phyloP scores from a whole-genome alignment of 495 filamentous ascomycete genomes.

The Penicillium verhagenii region DNA sequence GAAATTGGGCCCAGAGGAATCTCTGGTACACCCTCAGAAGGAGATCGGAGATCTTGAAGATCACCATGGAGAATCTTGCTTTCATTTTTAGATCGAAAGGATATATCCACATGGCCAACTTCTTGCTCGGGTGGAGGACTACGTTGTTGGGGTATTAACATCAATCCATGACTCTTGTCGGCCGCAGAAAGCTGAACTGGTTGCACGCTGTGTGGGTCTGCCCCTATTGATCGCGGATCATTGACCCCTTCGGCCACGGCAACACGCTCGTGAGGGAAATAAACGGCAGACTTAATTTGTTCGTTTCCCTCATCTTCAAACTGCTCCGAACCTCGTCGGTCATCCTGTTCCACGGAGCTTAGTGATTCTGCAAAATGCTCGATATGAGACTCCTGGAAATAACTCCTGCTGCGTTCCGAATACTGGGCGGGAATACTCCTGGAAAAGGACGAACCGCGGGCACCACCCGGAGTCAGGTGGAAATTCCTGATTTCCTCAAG shows the following conservation, averaged over 20 bases:
- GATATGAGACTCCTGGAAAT: constrained; percentile 25
- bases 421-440: constrained; percentile 52
- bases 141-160: constrained; percentile 34
- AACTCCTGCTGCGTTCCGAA: constrained; percentile 34
- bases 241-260: constrained; percentile 35
- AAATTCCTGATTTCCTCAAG: constrained; percentile 64
- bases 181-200: constrained; percentile 36
- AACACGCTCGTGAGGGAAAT: constrained; percentile 82
- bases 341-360: constrained; percentile 28
- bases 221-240: constrained; percentile 45
- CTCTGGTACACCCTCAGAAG: constrained; percentile 35
- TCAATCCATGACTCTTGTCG: constrained; percentile 30
- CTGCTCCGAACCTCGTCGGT: constrained; percentile 44
- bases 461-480: constrained; percentile 55
- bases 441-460: constrained; percentile 52
- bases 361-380: constrained; percentile 23
- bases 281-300: constrained; percentile 91
- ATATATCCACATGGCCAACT: constrained; percentile 56
- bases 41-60: constrained; percentile 39
- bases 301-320: constrained; percentile 83
- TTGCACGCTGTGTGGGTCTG: constrained; percentile 36
- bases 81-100: constrained; percentile 59
- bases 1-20: constrained; percentile 36
- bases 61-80: constrained; percentile 62
- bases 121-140: constrained; percentile 33